Percentiles rank a stretch among this genome's conserved stretches.
phyloP scores from a whole-genome alignment of 345 rosid species.

The Melaleuca alternifolia region DNA sequence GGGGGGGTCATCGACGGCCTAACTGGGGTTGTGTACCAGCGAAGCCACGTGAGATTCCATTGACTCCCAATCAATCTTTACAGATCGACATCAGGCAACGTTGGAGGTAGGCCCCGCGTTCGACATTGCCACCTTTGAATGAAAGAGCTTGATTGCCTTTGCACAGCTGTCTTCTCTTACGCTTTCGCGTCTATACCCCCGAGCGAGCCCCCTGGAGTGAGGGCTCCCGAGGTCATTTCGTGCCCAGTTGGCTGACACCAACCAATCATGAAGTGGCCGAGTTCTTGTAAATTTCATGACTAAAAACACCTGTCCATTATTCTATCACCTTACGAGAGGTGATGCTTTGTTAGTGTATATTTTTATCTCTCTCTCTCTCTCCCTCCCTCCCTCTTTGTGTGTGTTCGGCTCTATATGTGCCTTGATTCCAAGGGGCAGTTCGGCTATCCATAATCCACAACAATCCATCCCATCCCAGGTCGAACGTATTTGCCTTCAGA shows the following conservation, averaged over 20 bases:
- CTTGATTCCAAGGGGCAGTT: background rate
- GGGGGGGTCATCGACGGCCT: background rate
- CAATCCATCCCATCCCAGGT: background rate
- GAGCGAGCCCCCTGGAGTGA: background rate
- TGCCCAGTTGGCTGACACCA: background rate
- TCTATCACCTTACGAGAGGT: background rate
- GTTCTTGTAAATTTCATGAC: background rate
- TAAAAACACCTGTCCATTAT: background rate
- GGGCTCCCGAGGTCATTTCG: background rate
- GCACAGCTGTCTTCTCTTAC: slow-evolving; percentile 26
- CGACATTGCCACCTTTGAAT: background rate
- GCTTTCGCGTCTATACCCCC: background rate
- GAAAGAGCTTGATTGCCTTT: background rate
- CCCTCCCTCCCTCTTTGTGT: background rate
- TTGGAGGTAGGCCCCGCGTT: background rate
- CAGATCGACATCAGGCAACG: background rate
- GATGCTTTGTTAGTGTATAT: background rate
- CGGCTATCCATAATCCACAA: background rate
- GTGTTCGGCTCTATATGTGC: background rate
- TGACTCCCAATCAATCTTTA: background rate
- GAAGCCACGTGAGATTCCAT: slow-evolving; percentile 23
- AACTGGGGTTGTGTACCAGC: slow-evolving; percentile 7
- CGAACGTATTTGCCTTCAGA: background rate
- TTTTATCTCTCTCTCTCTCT: background rate
- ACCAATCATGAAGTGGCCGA: background rate